Conservation (phyloP, 148 eudicot species). For the Bassia scoparia region DNA sequence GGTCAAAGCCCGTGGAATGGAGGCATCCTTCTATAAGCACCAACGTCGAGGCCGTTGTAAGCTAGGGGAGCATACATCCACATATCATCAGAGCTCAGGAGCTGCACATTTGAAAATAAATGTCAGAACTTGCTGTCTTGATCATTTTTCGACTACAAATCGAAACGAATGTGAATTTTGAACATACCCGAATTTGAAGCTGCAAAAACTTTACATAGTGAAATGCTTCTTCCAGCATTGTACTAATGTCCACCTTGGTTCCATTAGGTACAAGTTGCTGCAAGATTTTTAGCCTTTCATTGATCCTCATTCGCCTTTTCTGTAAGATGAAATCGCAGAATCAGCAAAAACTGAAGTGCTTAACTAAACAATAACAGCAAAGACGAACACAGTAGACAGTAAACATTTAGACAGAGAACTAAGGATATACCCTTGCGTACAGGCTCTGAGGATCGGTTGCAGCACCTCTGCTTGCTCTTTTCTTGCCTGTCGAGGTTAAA, state of each 20-base stretch:
- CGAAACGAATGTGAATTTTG: not conserved
- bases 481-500: conserved; percentile 38
- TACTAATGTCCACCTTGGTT: conserved; percentile 85
- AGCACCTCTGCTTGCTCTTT: conserved; percentile 59
- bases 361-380: no score
- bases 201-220: conserved; percentile 75
- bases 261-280: conserved; percentile 83
- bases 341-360: not conserved
- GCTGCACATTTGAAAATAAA: conserved; percentile 32
- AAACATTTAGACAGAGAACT: not conserved
- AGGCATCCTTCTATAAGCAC: conserved; percentile 23
- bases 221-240: conserved; percentile 81
- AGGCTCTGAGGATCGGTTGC: conserved; percentile 95
- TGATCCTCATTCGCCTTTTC: conserved; percentile 78
- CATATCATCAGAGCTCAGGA: conserved; percentile 74
- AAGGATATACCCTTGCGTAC: conserved; percentile 64
- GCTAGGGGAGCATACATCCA: conserved; percentile 96
- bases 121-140: not conserved
- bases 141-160: not conserved
- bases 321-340: conserved; percentile 18
- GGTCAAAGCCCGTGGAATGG: conserved; percentile 8
- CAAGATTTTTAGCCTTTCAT: conserved; percentile 63
- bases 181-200: conserved; percentile 56
- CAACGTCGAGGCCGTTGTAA: conserved; percentile 78
- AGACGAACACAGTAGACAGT: not conserved